Evolutionary conservation across 768 basidiomycete genomes (phyloP).

Genomic region (Wakefieldia striispora): DNA sequence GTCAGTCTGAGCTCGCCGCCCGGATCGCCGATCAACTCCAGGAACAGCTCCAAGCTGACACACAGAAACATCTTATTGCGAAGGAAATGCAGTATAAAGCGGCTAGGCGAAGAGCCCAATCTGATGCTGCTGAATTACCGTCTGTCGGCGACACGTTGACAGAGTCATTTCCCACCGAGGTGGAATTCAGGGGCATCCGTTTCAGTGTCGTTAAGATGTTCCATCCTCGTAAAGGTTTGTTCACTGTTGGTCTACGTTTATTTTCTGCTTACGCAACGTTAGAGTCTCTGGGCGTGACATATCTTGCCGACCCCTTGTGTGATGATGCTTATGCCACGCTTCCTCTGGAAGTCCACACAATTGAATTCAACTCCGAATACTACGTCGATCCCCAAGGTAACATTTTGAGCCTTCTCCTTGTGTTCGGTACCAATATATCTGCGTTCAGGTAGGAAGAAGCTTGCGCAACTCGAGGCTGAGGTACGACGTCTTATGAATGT

Average conservation of each 20-base stretch:
- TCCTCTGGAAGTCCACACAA: conserved; percentile 65
- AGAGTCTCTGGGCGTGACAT: conserved; percentile 67
- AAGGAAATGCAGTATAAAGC: conserved; percentile 48
- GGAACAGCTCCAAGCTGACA: conserved; percentile 65
- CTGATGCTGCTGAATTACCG: conserved; percentile 69
- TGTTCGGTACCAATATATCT: neutral
- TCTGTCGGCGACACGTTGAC: conserved; percentile 47
- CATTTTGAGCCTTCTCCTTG: neutral
- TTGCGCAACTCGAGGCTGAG: conserved; percentile 63
- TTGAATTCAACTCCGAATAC: conserved; percentile 66
- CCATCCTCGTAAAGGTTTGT: conserved; percentile 65
- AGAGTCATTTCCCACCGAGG: conserved; percentile 57
- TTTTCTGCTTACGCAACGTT: neutral
- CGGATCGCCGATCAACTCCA: conserved; percentile 58
- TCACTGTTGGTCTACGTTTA: neutral
- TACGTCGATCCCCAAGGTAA: conserved; percentile 65
- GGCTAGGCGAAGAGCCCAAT: conserved; percentile 62
- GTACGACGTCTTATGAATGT: conserved; percentile 58
- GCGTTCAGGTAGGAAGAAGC: conserved; percentile 59
- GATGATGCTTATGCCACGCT: conserved; percentile 58
- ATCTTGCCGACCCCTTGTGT: conserved; percentile 72
- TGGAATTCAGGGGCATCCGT: conserved; percentile 54
- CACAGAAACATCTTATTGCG: conserved; percentile 49
- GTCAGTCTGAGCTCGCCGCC: conserved; percentile 47
- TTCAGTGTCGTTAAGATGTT: conserved; percentile 71